These are phyloP conservation scores for Hanseniaspora pseudoguilliermondii DNA, from an alignment of 805 yeast genomes.

Conservation along the genomic window DNA sequence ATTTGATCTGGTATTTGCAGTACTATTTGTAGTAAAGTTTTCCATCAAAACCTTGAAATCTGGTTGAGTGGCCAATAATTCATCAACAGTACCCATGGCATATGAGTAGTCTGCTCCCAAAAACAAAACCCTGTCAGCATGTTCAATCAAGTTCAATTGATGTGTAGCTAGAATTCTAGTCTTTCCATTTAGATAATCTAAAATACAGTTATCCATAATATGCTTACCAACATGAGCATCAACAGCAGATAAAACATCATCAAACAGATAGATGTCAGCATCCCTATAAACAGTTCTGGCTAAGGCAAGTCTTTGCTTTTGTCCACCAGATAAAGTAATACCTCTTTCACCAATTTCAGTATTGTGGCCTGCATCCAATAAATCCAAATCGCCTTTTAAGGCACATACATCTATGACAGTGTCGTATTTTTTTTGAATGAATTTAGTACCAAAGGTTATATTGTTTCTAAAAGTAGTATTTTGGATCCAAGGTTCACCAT, in stretches of 20 bases:
- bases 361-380: conserved; percentile 51
- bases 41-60: conserved; percentile 36
- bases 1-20: background rate
- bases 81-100: conserved; percentile 41
- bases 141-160: conserved; percentile 49
- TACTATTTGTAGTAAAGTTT: conserved; percentile 24
- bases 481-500: conserved; percentile 55
- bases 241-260: conserved; percentile 63
- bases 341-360: conserved; percentile 70
- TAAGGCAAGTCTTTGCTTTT: conserved; percentile 54
- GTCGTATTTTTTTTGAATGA: conserved; percentile 37
- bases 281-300: conserved; percentile 59
- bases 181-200: conserved; percentile 37
- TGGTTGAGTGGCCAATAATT: conserved; percentile 31
- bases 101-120: conserved; percentile 45
- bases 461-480: conserved; percentile 59
- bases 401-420: conserved; percentile 49
- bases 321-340: conserved; percentile 65
- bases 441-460: conserved; percentile 43
- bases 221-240: conserved; percentile 66
- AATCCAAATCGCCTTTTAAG: conserved; percentile 42
- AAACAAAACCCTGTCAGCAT: conserved; percentile 52
- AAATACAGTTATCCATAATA: conserved; percentile 46
- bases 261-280: conserved; percentile 47
- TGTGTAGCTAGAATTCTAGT: conserved; percentile 67